A percentile compares a stretch with the other conserved stretches of the same genome.
Evolutionary conservation across 371 early-diverging fungal genomes (phyloP).

Genomic region (Mucor circinelloides): DNA sequence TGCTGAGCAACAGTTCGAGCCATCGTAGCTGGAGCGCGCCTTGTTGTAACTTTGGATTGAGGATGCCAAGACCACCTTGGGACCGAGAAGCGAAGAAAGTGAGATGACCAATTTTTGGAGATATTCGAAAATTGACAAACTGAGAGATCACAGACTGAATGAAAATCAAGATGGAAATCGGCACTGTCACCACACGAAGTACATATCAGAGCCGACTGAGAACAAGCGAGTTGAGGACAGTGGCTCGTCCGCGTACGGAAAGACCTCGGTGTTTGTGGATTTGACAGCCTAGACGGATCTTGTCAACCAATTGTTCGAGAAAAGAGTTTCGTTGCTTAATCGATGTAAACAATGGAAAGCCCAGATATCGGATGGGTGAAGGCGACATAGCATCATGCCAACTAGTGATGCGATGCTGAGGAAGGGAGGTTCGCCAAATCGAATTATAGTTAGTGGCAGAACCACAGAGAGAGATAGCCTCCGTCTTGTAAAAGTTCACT

Average conservation of each 20-base stretch:
- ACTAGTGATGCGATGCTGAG: background rate
- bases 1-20: background rate
- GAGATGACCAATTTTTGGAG: conserved; percentile 3
- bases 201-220: conserved; percentile 20
- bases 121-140: conserved; percentile 14
- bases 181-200: conserved; percentile 2
- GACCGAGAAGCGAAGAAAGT: background rate
- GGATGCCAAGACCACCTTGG: conserved; percentile 10
- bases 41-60: conserved; percentile 5
- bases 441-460: background rate
- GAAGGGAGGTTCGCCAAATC: background rate
- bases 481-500: conserved; percentile 10
- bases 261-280: conserved; percentile 12
- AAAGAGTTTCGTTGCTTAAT: background rate
- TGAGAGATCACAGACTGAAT: background rate
- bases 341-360: conserved; percentile 5
- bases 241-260: conserved; percentile 16
- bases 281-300: background rate
- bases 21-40: background rate
- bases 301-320: background rate
- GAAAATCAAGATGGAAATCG: background rate
- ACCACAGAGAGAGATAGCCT: conserved; percentile 13
- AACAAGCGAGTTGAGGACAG: conserved; percentile 18
- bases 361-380: conserved; percentile 12
- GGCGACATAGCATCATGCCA: conserved; percentile 4